Base-by-base conservation (phyloP, 2,329 filamentous ascomycete genomes). In the Knufia fluminis region DNA sequence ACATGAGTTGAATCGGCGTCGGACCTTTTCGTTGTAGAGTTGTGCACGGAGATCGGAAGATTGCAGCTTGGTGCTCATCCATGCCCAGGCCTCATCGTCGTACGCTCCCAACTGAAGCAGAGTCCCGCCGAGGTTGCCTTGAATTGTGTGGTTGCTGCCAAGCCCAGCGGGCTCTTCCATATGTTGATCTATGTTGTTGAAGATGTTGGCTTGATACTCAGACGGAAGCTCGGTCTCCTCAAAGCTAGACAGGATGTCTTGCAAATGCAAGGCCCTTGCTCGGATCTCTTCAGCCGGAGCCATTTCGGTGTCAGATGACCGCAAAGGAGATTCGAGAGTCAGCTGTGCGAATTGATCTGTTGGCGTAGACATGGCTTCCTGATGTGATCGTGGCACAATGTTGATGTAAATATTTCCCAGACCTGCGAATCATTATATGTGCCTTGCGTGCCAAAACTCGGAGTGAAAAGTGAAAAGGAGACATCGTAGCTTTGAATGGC, bases 181-280 rank as follows among this genome's bases (percentile, higher is more conserved):
- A 16, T 52, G 52, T 16, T 64, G 59, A 14, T 59, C 58, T 3
- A 61, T 60, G 20, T 62, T 62, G 39, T 68, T 66, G 32, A 61
- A 60, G n/a, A 70, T 58, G 41, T 72, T 67, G 7, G 52, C 60
- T 12, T 64, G 63, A 53, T 68, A 70, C 28, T 71, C 68, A 32
- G 70, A 66, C 2, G 69, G 69, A 3, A 72, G 61, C 3, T 59
- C 61, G 10, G 58, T 57, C 16, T 61, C 53, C 43, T 62, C 65
- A 55, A 73, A 74, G 3, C 69, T 68, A 26, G 70, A 71, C 36
- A 74, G 59, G 24, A 74, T 68, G 47, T 73, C 71, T 47, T 65
- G 62, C 32, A 56, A 36, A 1, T 49, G 22, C 24, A 46, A 31
- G 52, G 57, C 33, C 52, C 46, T 17, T 52, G 43, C 20, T 41